A percentile compares a stretch with the other conserved stretches of the same genome.
These are phyloP conservation scores for Talaromyces sp. DNA, from an alignment of 2,329 filamentous ascomycete genomes.

Conservation along the genomic window DNA sequence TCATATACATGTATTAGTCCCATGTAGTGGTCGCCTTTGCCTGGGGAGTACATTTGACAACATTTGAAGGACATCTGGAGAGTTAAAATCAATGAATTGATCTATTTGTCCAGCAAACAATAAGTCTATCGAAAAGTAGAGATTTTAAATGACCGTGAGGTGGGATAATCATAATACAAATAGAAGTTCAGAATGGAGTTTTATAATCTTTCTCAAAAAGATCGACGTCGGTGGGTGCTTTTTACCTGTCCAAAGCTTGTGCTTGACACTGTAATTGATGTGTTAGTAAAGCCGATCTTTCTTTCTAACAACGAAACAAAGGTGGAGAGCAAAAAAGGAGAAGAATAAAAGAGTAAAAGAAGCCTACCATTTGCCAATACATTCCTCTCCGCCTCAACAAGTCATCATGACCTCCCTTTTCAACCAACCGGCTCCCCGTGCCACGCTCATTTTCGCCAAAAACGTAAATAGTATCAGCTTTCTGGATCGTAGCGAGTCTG, in stretches of 20 bases:
- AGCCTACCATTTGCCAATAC: constrained; percentile 53
- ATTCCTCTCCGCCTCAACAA: constrained; percentile 46
- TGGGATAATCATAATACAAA: background rate
- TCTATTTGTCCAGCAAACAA: background rate
- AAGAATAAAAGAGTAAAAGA: no score
- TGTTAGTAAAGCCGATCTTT: background rate
- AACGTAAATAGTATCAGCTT: constrained; percentile 75
- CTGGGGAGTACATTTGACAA: background rate
- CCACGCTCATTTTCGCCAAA: constrained; percentile 55
- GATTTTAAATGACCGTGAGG: background rate
- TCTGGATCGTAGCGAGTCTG: constrained; percentile 69
- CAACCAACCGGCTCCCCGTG: constrained; percentile 45
- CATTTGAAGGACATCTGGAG: background rate
- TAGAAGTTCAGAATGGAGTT: background rate
- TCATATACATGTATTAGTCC: background rate
- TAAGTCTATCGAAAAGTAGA: background rate
- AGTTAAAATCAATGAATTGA: background rate
- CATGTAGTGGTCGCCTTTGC: background rate
- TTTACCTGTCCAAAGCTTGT: background rate
- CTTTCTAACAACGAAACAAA: background rate
- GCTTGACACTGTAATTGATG: background rate
- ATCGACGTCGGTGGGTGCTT: background rate
- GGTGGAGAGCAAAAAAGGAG: background rate
- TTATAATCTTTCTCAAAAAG: background rate
- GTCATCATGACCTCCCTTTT: constrained; percentile 56